Evolutionary conservation across 495 filamentous ascomycete genomes (phyloP).

Genomic region (Aspergillus kassunensis): DNA sequence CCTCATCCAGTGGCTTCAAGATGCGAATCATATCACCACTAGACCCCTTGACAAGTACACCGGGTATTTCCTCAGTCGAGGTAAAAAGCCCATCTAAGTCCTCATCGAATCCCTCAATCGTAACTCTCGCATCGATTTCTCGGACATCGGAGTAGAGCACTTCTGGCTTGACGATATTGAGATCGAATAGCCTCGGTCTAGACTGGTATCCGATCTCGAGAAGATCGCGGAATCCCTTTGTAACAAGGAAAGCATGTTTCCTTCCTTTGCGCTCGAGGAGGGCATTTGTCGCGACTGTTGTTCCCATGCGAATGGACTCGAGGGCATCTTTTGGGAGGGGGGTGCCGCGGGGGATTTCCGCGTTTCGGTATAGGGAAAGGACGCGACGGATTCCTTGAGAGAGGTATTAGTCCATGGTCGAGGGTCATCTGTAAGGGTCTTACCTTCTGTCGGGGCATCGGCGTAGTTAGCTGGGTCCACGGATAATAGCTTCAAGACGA

Average conservation of each 20-base stretch:
- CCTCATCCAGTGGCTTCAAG: constrained; percentile 21
- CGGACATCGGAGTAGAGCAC: constrained; percentile 64
- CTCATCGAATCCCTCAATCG: constrained; percentile 58
- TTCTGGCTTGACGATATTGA: constrained; percentile 67
- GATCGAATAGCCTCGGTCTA: constrained; percentile 72
- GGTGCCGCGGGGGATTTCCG: neutral
- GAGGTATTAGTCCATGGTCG: neutral
- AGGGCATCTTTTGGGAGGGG: constrained; percentile 24
- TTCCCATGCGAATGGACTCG: constrained; percentile 64
- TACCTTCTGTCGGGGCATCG: constrained; percentile 78
- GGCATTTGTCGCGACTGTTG: constrained; percentile 79
- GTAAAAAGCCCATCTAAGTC: constrained; percentile 14
- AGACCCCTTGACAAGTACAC: constrained; percentile 24
- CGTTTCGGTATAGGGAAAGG: neutral
- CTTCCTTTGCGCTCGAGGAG: constrained; percentile 87
- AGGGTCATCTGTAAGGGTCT: constrained; percentile 40
- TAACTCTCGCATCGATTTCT: constrained; percentile 69
- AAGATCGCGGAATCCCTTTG: constrained; percentile 84
- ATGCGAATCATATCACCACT: constrained; percentile 41
- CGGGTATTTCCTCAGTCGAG: constrained; percentile 45
- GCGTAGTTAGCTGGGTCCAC: constrained; percentile 74
- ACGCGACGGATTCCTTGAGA: neutral
- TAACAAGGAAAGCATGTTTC: constrained; percentile 78
- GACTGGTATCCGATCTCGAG: constrained; percentile 76
- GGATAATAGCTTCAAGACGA: constrained; percentile 75